Evolutionary conservation across 805 yeast genomes (phyloP).

Genomic region (Blastobotrys peoriensis): DNA sequence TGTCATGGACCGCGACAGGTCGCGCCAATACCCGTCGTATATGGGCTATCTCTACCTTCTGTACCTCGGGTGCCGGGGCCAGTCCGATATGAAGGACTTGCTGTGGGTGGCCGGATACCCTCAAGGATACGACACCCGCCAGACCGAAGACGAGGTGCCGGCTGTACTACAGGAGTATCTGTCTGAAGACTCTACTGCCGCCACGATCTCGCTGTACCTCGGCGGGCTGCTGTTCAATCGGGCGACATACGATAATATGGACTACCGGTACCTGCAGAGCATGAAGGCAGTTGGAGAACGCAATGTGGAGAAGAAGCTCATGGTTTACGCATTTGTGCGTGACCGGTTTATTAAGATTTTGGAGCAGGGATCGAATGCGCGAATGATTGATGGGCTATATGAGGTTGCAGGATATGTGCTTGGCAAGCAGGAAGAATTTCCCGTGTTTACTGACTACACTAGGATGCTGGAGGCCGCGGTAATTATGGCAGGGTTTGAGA

Average conservation of each 20-base stretch:
- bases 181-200: constrained; percentile 13
- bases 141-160: constrained; percentile 14
- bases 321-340: constrained; percentile 19
- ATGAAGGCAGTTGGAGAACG: constrained; percentile 16
- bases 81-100: constrained; percentile 18
- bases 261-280: constrained; percentile 17
- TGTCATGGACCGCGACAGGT: constrained; percentile 7
- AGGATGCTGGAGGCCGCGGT: constrained; percentile 10
- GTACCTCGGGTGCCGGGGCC: constrained; percentile 21
- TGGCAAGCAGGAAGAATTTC: constrained; percentile 13
- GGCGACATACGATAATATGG: constrained; percentile 18
- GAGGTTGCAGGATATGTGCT: constrained; percentile 14
- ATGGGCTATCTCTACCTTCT: constrained; percentile 23
- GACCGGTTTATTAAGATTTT: constrained; percentile 14
- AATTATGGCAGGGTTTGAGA: constrained; percentile 13
- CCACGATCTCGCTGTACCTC: constrained; percentile 19
- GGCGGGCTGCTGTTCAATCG: constrained; percentile 22
- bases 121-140: constrained; percentile 11
- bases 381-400: constrained; percentile 12
- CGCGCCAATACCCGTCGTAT: constrained; percentile 14
- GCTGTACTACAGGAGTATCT: constrained; percentile 18
- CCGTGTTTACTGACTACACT: constrained; percentile 8
- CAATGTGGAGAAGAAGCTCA: constrained; percentile 13
- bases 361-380: constrained; percentile 16
- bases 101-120: constrained; percentile 26